Evolutionary conservation across 1,284 basidiomycete genomes (phyloP), one percentile per base, ranked within the genome.

Genomic region (Phellopilus nigrolimitatus): DNA sequence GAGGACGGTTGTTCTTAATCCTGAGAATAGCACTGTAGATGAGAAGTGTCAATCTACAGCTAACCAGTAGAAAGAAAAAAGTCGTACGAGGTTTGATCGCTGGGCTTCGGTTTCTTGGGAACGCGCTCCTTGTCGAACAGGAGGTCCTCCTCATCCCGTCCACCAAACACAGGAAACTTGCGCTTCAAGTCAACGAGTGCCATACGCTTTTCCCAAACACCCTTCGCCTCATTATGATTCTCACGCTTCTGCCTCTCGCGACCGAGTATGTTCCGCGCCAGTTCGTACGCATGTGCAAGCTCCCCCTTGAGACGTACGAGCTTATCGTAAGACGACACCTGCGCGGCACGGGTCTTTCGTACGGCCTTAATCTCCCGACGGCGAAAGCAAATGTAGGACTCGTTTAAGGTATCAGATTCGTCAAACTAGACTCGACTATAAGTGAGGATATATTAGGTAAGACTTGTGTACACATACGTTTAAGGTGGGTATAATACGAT

Each of bases 321-420:
- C 60, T 91, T 90, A 61, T 97, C 94, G 9, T 93, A 88, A 19
- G 88, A 91, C 1, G 88, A 86, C 13, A 84, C 84, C 63, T 97
- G 93, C 1, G 88, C 88, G 7, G 91, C 86, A 21, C 95, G 84
- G 0, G 95, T 99, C 72, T 99, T 98, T 54, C 95, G 85, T 21
- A 93, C 82, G 10, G 90, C 85, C 66, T 98, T 98, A 66, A 91
- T 89, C 64, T 99, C 95, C 54, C 95, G 85, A 49, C 95, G 80
- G 36, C 97, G 85, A 79, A 99, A 99, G 70, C 97, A 99, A 46
- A 98, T 92, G 59, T 98, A 99, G 0, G 97, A 97, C 64, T 98
- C 94, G 55, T 92, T 94, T 55, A 71, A 70, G 47, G 88, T 84
- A 68, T 97, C 95, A 31, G 88, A 80, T 70, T 98, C 95, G 66